These are phyloP conservation scores for Globisporangium cylindrosporum DNA, from an alignment of 352 stramenopile genomes.

Conservation along the genomic window DNA sequence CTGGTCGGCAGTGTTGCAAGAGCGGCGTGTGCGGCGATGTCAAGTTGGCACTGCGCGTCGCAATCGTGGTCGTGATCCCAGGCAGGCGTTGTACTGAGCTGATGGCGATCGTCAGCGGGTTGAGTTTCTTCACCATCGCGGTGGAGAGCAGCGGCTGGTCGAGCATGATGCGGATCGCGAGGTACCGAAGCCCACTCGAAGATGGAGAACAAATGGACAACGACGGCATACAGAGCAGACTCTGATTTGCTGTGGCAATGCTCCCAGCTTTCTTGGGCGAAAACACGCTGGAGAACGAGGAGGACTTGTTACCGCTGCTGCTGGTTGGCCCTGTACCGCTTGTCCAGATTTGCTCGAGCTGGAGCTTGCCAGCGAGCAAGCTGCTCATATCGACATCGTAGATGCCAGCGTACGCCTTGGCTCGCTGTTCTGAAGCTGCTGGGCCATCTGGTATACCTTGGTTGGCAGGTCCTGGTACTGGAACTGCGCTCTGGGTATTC, in stretches of 20 bases:
- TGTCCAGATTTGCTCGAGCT: conserved; percentile 49
- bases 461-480: conserved; percentile 1
- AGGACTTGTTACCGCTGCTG: not conserved
- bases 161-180: conserved; percentile 48
- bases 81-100: conserved; percentile 41
- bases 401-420: conserved; percentile 38
- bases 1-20: conserved; percentile 43
- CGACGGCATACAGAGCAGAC: conserved; percentile 25
- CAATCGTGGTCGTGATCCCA: conserved; percentile 27
- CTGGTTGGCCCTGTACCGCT: not conserved
- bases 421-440: conserved; percentile 10
- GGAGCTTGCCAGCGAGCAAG: conserved; percentile 33
- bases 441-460: not conserved
- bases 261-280: conserved; percentile 8
- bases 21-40: conserved; percentile 40
- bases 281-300: conserved; percentile 1
- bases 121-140: conserved; percentile 43
- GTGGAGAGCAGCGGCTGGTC: conserved; percentile 47
- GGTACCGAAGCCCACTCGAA: conserved; percentile 28
- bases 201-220: not conserved
- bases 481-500: conserved; percentile 6
- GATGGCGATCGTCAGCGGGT: conserved; percentile 66
- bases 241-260: conserved; percentile 16
- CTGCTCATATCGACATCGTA: conserved; percentile 68
- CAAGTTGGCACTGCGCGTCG: conserved; percentile 12